Evolutionary conservation across 345 rosid genomes (phyloP), one percentile per base, ranked within the genome.

Genomic region (Clausena lansium): DNA sequence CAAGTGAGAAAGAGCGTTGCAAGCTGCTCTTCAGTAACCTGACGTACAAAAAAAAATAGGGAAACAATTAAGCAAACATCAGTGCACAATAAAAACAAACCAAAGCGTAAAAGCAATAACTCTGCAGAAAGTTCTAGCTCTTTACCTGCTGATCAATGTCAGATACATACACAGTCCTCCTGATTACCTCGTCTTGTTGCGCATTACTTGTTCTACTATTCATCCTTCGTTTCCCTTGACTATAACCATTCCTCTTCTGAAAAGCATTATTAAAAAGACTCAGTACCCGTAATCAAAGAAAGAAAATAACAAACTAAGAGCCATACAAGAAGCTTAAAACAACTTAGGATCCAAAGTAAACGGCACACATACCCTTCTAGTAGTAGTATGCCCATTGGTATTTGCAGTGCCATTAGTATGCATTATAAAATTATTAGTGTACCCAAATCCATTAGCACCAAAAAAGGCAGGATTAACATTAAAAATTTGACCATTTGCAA

Each of bases 21-120:
- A 79, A 96, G 94, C 79, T 91, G 95, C 87, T 92, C 97, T 83
- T 96, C 98, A 41, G 99, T 96, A 50, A 91, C 97, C 98, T 90
- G 63, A 58, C 71, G 47, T 19, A 82, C 63, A 32, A 77, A 64
- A 54, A 6, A 35, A 35, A 41, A 69, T 15, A 76, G 14, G 60
- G 64, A 74, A 60, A 76, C 19, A 81, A 32, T 55, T 36, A 76
- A 33, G n/a, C 67, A 55, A 61, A 64, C 3, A 73, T 52, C 69
- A 83, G 68, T 3, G 20, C 65, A 61, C n/a, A 33, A 78, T 32
- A 61, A 84, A 63, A 62, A 61, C 7, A 72, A 73, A 62, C 3
- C 28, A 3, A 38, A 73, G 35, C 9, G 38, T 60, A 24, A 54
- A 62, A 39, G 15, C 39, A 77, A 33, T 32, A 64, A 58, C 14